Evolutionary conservation across 192 early-diverging fungal genomes (phyloP), one percentile per base, ranked within the genome.

Genomic region (Coemansia sp.): DNA sequence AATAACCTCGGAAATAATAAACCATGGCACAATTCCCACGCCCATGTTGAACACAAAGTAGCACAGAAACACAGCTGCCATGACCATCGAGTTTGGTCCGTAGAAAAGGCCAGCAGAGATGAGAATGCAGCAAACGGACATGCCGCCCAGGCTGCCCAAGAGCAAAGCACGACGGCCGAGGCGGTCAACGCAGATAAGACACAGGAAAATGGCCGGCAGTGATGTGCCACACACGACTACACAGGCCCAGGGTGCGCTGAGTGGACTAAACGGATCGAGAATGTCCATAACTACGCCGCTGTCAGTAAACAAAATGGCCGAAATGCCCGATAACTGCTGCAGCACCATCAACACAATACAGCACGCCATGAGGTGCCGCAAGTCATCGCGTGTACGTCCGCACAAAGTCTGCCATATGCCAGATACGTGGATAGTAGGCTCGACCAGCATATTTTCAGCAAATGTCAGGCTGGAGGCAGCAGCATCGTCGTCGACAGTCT

Each of bases 1-100:
- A 11, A 88, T 67, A 21, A 86, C 70, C 60, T 93, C 92, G 8
- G 90, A 85, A 1, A 88, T 71, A 53, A 90, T 78, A 59, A 92
- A 71, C 90, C 91, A 93, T 8, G 93, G 89, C 48, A 93, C 89
- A 2, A 86, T 83, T n/a, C 90, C 91, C 6, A 90, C 54, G 27
- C 91, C 92, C 50, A 93, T 67, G 48, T 89, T 88, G 70, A 91
- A 92, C 38, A 75, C 65, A 55, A 85, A 86, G 48, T 86, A 89
- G 78, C 87, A 91, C 29, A 88, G 57, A 65, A 91, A 88, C 45
- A 91, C 83, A 0, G 76, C 67, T 0, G 82, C 80, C 50, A 87
- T 78, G 15, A 88, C 81, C 59, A 90, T 67, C 27, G 70, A 67
- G 55, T 70, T 70, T n/a, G 81, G 55, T 9, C 74, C 69, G 24